A percentile compares a stretch with the other conserved stretches of the same genome.
phyloP scores from a whole-genome alignment of 768 basidiomycete genomes.

The Xerocomellus amylosporus region DNA sequence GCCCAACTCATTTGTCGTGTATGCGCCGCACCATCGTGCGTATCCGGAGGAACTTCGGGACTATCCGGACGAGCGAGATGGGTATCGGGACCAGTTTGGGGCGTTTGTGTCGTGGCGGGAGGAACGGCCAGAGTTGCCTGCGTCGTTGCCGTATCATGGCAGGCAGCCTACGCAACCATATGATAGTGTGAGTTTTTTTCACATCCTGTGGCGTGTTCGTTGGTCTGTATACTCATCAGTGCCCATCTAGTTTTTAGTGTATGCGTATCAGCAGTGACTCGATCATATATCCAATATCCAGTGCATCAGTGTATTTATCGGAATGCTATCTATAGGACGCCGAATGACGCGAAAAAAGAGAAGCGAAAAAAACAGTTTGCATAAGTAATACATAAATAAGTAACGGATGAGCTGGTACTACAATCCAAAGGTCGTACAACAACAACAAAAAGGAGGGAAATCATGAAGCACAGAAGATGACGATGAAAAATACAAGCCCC shows the following conservation, averaged over 20 bases:
- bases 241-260: slow-evolving; percentile 38
- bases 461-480: slow-evolving; percentile 8
- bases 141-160: slow-evolving; percentile 59
- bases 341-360: background rate
- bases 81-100: slow-evolving; percentile 56
- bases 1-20: slow-evolving; percentile 54
- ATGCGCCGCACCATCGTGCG: slow-evolving; percentile 53
- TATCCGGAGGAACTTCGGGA: slow-evolving; percentile 59
- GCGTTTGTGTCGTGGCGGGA: slow-evolving; percentile 39
- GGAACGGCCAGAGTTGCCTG: slow-evolving; percentile 54
- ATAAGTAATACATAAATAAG: slow-evolving; percentile 28
- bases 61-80: slow-evolving; percentile 55
- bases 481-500: background rate
- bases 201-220: background rate
- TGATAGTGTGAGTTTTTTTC: slow-evolving; percentile 40
- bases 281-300: background rate
- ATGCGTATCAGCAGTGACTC: slow-evolving; percentile 31
- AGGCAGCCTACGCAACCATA: slow-evolving; percentile 55
- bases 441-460: slow-evolving; percentile 6
- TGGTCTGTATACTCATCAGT: background rate
- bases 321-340: slow-evolving; percentile 8
- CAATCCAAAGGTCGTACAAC: slow-evolving; percentile 5
- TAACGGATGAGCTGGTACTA: slow-evolving; percentile 1
- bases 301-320: slow-evolving; percentile 18
- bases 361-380: background rate